Evolutionary conservation across 176 grass and related monocot species (phyloP).

Genomic region (Triticum urartu): DNA sequence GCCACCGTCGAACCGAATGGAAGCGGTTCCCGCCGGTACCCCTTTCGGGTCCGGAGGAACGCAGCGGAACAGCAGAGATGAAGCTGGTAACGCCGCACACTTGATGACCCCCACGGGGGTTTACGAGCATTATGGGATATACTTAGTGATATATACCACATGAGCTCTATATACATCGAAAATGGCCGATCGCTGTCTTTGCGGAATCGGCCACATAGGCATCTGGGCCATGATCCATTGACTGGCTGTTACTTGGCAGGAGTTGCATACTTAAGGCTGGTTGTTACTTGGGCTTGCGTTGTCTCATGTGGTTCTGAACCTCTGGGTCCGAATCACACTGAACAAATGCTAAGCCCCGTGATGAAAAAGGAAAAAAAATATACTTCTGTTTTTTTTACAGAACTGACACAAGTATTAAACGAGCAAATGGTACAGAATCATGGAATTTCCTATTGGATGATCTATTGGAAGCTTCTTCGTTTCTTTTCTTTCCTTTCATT

Average conservation of each 20-base stretch:
- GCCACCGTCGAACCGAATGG: neutral
- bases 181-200: neutral
- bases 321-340: no score
- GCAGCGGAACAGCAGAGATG: neutral
- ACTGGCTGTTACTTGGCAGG: neutral
- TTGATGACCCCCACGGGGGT: neutral
- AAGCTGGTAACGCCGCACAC: neutral
- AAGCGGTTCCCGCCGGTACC: neutral
- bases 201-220: neutral
- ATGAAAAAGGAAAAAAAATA: no score
- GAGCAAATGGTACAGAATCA: no score
- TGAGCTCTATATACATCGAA: neutral
- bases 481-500: no score
- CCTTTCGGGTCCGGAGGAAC: neutral
- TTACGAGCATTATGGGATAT: neutral
- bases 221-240: neutral
- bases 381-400: no score
- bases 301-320: neutral
- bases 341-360: no score
- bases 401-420: no score
- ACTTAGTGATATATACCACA: neutral
- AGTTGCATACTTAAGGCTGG: neutral
- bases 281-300: neutral
- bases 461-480: no score
- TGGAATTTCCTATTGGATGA: no score